phyloP scores from a whole-genome alignment of 495 filamentous ascomycete genomes.

The Penicillium coffeae region DNA sequence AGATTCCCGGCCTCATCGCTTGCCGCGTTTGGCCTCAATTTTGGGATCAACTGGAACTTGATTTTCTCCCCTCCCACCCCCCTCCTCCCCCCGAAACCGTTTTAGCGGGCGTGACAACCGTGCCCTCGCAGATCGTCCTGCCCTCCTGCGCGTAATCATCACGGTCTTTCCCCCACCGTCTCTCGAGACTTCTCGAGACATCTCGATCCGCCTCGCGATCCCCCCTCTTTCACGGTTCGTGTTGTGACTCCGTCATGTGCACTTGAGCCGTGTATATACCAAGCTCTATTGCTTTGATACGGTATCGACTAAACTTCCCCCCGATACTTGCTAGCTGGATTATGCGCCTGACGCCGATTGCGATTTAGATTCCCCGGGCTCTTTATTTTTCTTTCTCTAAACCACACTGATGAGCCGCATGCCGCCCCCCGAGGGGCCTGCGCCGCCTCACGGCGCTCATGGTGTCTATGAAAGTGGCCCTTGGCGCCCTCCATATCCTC shows the following conservation, averaged over 20 bases:
- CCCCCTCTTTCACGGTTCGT: not conserved
- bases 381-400: constrained; percentile 4
- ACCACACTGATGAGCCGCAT: constrained; percentile 32
- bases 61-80: not conserved
- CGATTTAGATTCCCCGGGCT: constrained; percentile 10
- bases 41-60: not conserved
- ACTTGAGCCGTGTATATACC: constrained; percentile 8
- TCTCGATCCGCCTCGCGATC: no score
- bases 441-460: constrained; percentile 24
- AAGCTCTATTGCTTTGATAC: constrained; percentile 16
- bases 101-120: not conserved
- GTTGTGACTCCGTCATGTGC: constrained; percentile 16
- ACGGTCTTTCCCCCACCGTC: not conserved
- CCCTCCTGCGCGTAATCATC: constrained; percentile 1
- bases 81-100: not conserved
- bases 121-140: not conserved
- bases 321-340: not conserved
- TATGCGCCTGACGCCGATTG: constrained; percentile 11
- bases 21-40: not conserved
- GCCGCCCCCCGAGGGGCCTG: constrained; percentile 28
- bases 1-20: not conserved
- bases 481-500: constrained; percentile 33
- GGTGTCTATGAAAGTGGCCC: constrained; percentile 27
- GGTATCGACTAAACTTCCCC: not conserved
- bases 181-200: not conserved